Evolutionary conservation across 805 yeast species (phyloP).

Genomic region (Yueomyces sinensis): DNA sequence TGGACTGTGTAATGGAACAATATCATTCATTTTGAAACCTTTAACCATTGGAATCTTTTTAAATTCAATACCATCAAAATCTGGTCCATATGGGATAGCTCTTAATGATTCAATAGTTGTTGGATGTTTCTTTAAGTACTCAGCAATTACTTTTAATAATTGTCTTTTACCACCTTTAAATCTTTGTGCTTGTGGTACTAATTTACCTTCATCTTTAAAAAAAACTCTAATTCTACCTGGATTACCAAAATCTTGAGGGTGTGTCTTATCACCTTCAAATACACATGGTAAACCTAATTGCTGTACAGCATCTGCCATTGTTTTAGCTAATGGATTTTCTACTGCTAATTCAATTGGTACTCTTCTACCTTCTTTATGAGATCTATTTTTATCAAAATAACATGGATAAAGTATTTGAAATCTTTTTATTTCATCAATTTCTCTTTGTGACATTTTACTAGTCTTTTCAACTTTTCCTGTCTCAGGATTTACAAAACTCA

Average conservation of each 20-base stretch:
- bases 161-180: constrained; percentile 43
- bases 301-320: constrained; percentile 60
- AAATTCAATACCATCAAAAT: constrained; percentile 41
- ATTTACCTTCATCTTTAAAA: constrained; percentile 38
- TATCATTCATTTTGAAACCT: constrained; percentile 74
- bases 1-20: constrained; percentile 80
- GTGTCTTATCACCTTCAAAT: constrained; percentile 71
- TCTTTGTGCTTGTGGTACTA: constrained; percentile 17
- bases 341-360: constrained; percentile 59
- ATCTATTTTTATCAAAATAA: constrained; percentile 70
- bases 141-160: constrained; percentile 45
- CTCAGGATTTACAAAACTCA: constrained; percentile 15
- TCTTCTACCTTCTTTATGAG: constrained; percentile 74
- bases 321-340: constrained; percentile 75
- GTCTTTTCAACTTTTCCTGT: constrained; percentile 19
- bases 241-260: constrained; percentile 95
- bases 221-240: constrained; percentile 89
- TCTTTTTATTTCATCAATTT: constrained; percentile 47
- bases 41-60: constrained; percentile 61
- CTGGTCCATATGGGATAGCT: constrained; percentile 54
- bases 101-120: constrained; percentile 54
- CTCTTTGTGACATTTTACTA: constrained; percentile 34
- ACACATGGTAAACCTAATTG: constrained; percentile 26
- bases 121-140: constrained; percentile 51
- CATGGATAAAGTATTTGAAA: constrained; percentile 82